phyloP scores from a whole-genome alignment of 306 rosid species.

The Cicer pinnatifidum region DNA sequence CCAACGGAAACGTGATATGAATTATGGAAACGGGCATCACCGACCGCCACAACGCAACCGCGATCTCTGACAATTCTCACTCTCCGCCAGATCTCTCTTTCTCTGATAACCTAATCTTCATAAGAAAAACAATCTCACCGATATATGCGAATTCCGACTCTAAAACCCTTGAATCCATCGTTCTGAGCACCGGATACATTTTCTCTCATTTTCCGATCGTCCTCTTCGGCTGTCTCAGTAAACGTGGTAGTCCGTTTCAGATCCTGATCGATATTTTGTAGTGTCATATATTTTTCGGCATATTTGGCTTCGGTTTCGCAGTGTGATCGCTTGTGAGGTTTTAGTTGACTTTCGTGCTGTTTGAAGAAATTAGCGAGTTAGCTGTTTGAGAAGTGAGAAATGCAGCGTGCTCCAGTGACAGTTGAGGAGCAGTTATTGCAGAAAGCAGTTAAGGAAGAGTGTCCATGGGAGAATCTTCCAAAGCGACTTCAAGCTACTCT shows the following conservation, averaged over 20 bases:
- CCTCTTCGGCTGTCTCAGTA: not conserved
- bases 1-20: constrained; percentile 8
- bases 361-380: constrained; percentile 37
- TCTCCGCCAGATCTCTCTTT: constrained; percentile 27
- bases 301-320: constrained; percentile 23
- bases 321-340: not conserved
- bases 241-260: not conserved
- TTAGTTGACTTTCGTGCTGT: constrained; percentile 34
- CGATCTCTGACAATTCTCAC: constrained; percentile 29
- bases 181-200: constrained; percentile 8
- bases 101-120: not conserved
- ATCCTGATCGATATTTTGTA: constrained; percentile 19
- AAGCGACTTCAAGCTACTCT: constrained; percentile 81
- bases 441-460: constrained; percentile 88
- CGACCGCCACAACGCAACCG: constrained; percentile 20
- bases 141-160: constrained; percentile 4
- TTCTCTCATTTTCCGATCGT: constrained; percentile 2
- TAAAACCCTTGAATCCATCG: constrained; percentile 40
- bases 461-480: constrained; percentile 91
- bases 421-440: constrained; percentile 80
- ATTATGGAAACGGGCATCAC: constrained; percentile 20
- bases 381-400: constrained; percentile 49
- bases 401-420: constrained; percentile 77
- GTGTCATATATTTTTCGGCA: not conserved
- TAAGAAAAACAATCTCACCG: not conserved